Conservation (phyloP, 1,284 basidiomycete genomes). For the Caloboletus inedulis region DNA sequence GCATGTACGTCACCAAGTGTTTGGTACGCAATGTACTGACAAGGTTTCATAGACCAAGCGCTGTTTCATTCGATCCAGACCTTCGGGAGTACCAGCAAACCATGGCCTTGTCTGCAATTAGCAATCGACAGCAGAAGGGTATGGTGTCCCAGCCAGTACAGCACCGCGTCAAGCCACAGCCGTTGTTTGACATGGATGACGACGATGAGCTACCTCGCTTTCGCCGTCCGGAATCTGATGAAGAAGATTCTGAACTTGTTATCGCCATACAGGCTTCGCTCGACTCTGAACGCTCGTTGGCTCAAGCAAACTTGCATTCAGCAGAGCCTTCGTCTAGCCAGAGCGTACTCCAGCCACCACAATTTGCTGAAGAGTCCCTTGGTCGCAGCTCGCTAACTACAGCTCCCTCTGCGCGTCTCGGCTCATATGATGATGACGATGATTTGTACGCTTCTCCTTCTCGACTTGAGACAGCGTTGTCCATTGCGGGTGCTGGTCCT, state of each 20-base stretch:
- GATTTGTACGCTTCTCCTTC: constrained; percentile 48
- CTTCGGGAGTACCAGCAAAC: constrained; percentile 63
- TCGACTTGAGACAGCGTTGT: constrained; percentile 59
- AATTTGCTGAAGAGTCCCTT: background rate
- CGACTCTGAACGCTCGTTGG: constrained; percentile 22
- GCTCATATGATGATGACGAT: constrained; percentile 32
- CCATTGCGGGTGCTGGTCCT: constrained; percentile 56
- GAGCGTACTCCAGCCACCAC: constrained; percentile 4
- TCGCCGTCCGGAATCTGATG: constrained; percentile 39
- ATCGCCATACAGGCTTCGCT: constrained; percentile 61
- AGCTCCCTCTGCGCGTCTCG: constrained; percentile 5
- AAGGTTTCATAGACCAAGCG: constrained; percentile 32
- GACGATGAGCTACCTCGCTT: constrained; percentile 40
- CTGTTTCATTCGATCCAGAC: constrained; percentile 54
- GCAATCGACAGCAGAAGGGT: constrained; percentile 46
- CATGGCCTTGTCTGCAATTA: constrained; percentile 66
- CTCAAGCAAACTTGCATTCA: background rate
- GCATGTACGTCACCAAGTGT: constrained; percentile 49
- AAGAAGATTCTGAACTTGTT: constrained; percentile 52
- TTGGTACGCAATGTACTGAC: constrained; percentile 16
- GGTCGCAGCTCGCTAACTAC: constrained; percentile 5
- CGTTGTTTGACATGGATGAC: constrained; percentile 57
- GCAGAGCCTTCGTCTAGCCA: constrained; percentile 7
- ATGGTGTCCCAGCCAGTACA: constrained; percentile 32
- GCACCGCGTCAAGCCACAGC: constrained; percentile 36